These are phyloP conservation scores for Stenogyne calaminthoides DNA, from an alignment of 305 asterid genomes.

Conservation along the genomic window DNA sequence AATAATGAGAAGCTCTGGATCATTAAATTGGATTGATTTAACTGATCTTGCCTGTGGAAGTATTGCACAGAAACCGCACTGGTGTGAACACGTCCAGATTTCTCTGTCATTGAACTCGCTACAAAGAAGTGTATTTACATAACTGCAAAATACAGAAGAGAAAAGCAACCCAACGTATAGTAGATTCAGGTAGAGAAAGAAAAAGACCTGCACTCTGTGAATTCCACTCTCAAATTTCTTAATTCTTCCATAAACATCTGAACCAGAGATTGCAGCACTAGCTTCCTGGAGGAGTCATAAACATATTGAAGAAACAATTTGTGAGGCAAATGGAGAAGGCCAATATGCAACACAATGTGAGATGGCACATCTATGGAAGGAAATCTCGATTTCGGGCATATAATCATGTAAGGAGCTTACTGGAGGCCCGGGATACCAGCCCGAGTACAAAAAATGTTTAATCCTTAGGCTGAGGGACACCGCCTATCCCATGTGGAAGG, in stretches of 20 bases:
- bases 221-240: constrained; percentile 97
- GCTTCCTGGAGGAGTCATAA: constrained; percentile 68
- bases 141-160: constrained; percentile 11
- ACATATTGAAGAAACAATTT: constrained; percentile 21
- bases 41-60: constrained; percentile 98
- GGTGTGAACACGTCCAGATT: constrained; percentile 94
- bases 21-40: constrained; percentile 19
- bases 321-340: constrained; percentile 15
- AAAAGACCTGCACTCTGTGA: constrained; percentile 95
- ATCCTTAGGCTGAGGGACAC: too few species aligned
- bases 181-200: constrained; percentile 11
- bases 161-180: constrained; percentile 6
- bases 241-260: constrained; percentile 88
- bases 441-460: too few species aligned
- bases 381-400: not conserved
- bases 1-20: constrained; percentile 1
- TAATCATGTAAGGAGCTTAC: not conserved
- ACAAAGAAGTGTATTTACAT: constrained; percentile 33
- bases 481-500: too few species aligned
- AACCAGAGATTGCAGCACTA: constrained; percentile 88
- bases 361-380: not conserved
- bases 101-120: constrained; percentile 96
- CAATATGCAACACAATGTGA: constrained; percentile 5
- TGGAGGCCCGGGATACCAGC: too few species aligned
- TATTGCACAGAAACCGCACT: constrained; percentile 91